phyloP scores from a whole-genome alignment of 2,329 filamentous ascomycete genomes.

The Coniosporium uncinatum region DNA sequence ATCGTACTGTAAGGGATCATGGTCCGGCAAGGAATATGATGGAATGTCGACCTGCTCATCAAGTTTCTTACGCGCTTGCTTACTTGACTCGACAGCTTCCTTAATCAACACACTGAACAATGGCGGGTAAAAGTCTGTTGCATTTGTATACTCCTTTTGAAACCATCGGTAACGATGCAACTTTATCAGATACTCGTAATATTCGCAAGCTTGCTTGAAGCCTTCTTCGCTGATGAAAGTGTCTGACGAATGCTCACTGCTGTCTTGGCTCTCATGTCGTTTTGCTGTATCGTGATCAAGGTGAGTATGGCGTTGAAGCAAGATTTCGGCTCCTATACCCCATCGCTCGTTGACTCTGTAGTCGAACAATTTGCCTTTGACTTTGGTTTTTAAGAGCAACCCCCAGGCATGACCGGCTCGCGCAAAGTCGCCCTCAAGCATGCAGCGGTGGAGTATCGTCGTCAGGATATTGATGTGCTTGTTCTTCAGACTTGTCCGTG shows the following conservation, averaged over 20 bases:
- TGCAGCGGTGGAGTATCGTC: conserved; percentile 64
- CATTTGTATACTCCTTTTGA: conserved; percentile 44
- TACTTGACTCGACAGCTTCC: conserved; percentile 55
- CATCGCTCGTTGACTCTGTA: conserved; percentile 66
- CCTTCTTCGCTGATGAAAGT: conserved; percentile 28
- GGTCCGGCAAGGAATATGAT: conserved; percentile 1
- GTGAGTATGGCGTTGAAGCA: conserved; percentile 50
- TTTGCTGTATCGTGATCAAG: not conserved
- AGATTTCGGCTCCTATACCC: conserved; percentile 80
- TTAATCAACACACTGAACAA: conserved; percentile 81
- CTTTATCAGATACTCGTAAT: conserved; percentile 74
- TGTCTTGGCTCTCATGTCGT: conserved; percentile 2
- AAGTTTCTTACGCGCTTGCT: conserved; percentile 35
- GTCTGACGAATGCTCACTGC: conserved; percentile 1
- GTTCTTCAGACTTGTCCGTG: not conserved
- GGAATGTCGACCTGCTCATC: conserved; percentile 7
- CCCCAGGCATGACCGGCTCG: conserved; percentile 73
- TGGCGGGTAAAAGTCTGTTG: conserved; percentile 62
- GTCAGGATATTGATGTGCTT: conserved; percentile 37
- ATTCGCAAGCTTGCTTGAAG: conserved; percentile 54
- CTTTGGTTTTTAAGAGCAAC: conserved; percentile 58
- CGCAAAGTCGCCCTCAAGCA: conserved; percentile 63
- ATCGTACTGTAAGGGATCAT: not conserved
- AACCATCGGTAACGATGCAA: conserved; percentile 58
- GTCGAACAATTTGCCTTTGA: conserved; percentile 54